Percentiles rank a stretch among this genome's conserved stretches.
These are phyloP conservation scores for Hirsutella rhossiliensis DNA, from an alignment of 2,329 filamentous ascomycete genomes.

Conservation along the genomic window DNA sequence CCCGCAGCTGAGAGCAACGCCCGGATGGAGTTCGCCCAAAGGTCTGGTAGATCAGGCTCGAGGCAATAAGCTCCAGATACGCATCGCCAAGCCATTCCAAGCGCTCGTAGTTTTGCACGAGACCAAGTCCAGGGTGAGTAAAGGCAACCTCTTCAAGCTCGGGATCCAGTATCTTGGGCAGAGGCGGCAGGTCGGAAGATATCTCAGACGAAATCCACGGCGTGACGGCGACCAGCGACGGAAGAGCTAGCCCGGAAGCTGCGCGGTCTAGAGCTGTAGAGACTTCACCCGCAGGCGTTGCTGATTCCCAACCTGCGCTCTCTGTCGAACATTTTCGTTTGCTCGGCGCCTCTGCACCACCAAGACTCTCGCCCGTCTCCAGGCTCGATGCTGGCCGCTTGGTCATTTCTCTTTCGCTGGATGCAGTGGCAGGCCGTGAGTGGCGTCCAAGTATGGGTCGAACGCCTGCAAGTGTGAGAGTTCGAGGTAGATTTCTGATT, in stretches of 20 bases:
- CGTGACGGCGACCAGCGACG: slow-evolving; percentile 13
- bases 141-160: slow-evolving; percentile 51
- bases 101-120: slow-evolving; percentile 51
- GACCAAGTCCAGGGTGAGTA: slow-evolving; percentile 45
- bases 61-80: slow-evolving; percentile 67
- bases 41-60: slow-evolving; percentile 61
- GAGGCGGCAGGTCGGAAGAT: slow-evolving; percentile 34
- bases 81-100: slow-evolving; percentile 86
- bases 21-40: slow-evolving; percentile 57
- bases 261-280: neutral
- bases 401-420: slow-evolving; percentile 16
- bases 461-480: no score
- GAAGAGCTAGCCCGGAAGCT: neutral
- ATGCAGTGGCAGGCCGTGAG: neutral
- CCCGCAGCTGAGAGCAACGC: slow-evolving; percentile 62
- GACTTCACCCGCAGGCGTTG: neutral
- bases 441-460: no score
- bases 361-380: neutral
- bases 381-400: slow-evolving; percentile 18
- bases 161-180: slow-evolving; percentile 49
- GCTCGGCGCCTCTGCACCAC: neutral
- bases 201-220: slow-evolving; percentile 41
- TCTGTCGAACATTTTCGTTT: slow-evolving; percentile 4
- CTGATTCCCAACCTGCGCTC: neutral
- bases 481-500: no score